Evolutionary conservation across 352 stramenopile species (phyloP).

Genomic region (Phytopythium chamaehyphon): DNA sequence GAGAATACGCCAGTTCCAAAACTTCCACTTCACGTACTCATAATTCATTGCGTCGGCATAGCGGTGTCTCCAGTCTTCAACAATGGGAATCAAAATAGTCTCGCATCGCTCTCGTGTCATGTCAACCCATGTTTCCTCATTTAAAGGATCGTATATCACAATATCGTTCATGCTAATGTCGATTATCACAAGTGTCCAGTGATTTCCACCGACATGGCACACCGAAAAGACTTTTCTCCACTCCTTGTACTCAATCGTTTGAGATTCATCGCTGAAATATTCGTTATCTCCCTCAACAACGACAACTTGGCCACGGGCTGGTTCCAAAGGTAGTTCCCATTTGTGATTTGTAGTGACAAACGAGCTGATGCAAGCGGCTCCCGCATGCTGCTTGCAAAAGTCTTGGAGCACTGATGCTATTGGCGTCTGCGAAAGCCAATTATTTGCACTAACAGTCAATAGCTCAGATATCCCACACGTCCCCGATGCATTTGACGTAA

Average conservation of each 20-base stretch:
- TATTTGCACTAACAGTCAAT: background rate
- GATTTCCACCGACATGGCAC: background rate
- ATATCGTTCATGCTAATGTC: background rate
- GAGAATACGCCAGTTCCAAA: too few relatives aligned
- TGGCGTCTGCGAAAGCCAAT: background rate
- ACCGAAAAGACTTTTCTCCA: background rate
- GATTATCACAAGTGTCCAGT: conserved; percentile 1
- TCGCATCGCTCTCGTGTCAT: background rate
- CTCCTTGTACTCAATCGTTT: background rate
- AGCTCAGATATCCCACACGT: background rate
- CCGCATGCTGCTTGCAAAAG: background rate
- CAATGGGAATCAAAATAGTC: background rate
- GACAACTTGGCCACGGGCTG: background rate
- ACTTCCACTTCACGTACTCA: too few relatives aligned
- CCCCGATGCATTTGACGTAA: background rate
- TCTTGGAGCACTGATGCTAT: background rate
- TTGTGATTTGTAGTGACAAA: background rate
- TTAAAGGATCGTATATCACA: background rate
- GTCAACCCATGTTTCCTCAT: background rate
- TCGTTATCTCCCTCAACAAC: background rate
- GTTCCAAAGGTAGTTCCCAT: background rate
- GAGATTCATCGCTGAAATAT: too few relatives aligned
- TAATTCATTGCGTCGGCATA: too few relatives aligned
- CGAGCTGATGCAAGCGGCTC: background rate
- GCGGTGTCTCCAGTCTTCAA: background rate